phyloP scores from a whole-genome alignment of 2,329 filamentous ascomycete genomes.

The Aspergillus quadricinctus region DNA sequence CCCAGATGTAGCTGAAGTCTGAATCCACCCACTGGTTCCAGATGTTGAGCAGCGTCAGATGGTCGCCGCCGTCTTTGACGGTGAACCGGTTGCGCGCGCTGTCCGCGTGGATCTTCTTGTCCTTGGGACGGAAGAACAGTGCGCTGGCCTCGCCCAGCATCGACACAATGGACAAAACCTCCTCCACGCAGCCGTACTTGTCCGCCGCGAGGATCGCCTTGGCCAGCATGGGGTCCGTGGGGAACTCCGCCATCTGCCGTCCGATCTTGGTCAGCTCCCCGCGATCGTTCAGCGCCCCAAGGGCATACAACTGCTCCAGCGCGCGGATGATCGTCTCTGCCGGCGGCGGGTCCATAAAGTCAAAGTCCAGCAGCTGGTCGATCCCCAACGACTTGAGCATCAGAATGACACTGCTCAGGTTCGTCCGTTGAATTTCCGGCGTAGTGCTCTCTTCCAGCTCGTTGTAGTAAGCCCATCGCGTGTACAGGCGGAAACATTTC shows the following conservation, averaged over 20 bases:
- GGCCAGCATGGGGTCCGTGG: slow-evolving; percentile 84
- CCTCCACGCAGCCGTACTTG: slow-evolving; percentile 87
- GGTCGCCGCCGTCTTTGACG: slow-evolving; percentile 84
- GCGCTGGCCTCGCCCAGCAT: slow-evolving; percentile 87
- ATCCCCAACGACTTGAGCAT: slow-evolving; percentile 87
- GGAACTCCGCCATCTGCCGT: slow-evolving; percentile 92
- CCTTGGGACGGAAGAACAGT: slow-evolving; percentile 90
- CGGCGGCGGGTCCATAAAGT: slow-evolving; percentile 91
- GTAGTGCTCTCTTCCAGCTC: slow-evolving; percentile 90
- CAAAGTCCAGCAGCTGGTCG: slow-evolving; percentile 87
- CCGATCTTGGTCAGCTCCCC: slow-evolving; percentile 88
- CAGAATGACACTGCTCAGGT: slow-evolving; percentile 77
- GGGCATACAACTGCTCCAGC: slow-evolving; percentile 83
- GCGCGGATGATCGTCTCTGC: slow-evolving; percentile 85
- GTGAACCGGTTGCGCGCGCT: slow-evolving; percentile 85
- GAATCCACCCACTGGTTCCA: slow-evolving; percentile 95
- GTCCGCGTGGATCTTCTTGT: slow-evolving; percentile 96
- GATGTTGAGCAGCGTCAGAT: slow-evolving; percentile 82
- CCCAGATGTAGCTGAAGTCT: slow-evolving; percentile 83
- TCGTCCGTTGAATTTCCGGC: slow-evolving; percentile 88
- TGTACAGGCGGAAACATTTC: slow-evolving; percentile 91
- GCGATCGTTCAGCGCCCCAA: slow-evolving; percentile 82
- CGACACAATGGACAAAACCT: slow-evolving; percentile 87
- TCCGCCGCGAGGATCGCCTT: slow-evolving; percentile 85
- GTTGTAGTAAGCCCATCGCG: slow-evolving; percentile 89